A percentile compares a stretch with the other conserved stretches of the same genome.
phyloP scores from a whole-genome alignment of 305 asterid genomes.

The Rubia tinctorum region DNA sequence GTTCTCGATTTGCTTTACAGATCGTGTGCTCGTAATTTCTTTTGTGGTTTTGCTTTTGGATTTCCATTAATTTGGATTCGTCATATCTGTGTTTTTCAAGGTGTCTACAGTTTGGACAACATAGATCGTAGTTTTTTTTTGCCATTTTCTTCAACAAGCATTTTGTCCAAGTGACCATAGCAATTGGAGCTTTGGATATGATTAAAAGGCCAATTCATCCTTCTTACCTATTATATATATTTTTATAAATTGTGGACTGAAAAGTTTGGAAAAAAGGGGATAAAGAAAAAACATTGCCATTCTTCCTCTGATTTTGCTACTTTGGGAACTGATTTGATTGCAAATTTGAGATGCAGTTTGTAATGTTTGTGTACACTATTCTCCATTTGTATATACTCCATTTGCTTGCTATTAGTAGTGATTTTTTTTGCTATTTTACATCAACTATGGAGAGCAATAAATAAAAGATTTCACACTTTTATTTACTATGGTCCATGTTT shows the following conservation, averaged over 20 bases:
- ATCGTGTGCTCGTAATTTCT: too few relatives aligned
- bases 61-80: too few relatives aligned
- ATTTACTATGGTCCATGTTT: too few relatives aligned
- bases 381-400: background rate
- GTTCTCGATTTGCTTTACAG: too few relatives aligned
- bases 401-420: too few relatives aligned
- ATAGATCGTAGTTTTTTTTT: too few relatives aligned
- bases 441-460: too few relatives aligned
- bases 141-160: background rate
- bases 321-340: constrained; percentile 12
- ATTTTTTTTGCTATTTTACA: too few relatives aligned
- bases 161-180: constrained; percentile 11
- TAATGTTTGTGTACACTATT: background rate
- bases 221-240: constrained; percentile 5
- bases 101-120: too few relatives aligned
- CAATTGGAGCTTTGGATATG: constrained; percentile 22
- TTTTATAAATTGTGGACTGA: background rate
- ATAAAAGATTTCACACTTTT: too few relatives aligned
- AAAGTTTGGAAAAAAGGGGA: background rate
- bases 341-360: background rate
- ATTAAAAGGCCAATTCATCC: constrained; percentile 14
- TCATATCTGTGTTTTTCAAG: too few relatives aligned
- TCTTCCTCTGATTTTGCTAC: background rate
- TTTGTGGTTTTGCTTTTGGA: too few relatives aligned
- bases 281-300: background rate